phyloP scores from a whole-genome alignment of 768 basidiomycete species.

The Terana coerulea region DNA sequence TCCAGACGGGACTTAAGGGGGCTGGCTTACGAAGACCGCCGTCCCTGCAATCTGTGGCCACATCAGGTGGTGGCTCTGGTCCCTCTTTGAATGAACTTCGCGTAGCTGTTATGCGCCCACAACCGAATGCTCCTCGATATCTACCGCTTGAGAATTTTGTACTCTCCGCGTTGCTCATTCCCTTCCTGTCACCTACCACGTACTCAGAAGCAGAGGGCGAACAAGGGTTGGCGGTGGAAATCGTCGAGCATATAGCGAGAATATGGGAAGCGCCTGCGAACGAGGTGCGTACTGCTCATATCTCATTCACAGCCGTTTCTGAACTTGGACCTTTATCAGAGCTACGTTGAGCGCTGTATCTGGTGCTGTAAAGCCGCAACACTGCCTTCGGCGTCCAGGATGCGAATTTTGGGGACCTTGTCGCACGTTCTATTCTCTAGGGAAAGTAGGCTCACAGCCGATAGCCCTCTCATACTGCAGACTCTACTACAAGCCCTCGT shows the following conservation, averaged over 20 bases:
- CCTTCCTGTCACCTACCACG: constrained; percentile 43
- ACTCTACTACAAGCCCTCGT: constrained; percentile 51
- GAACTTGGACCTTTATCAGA: constrained; percentile 25
- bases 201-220: constrained; percentile 45
- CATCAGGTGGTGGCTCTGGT: constrained; percentile 23
- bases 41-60: constrained; percentile 34
- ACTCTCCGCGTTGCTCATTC: constrained; percentile 52
- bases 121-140: constrained; percentile 23
- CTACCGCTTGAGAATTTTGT: constrained; percentile 60
- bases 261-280: constrained; percentile 50
- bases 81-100: constrained; percentile 46
- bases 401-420: constrained; percentile 48
- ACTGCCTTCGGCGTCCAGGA: constrained; percentile 38
- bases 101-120: constrained; percentile 24
- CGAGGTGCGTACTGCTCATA: constrained; percentile 41
- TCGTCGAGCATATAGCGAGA: constrained; percentile 54
- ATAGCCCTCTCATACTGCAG: constrained; percentile 44
- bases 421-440: constrained; percentile 40
- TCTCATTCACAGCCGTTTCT: background rate
- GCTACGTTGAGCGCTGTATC: constrained; percentile 55
- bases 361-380: constrained; percentile 70
- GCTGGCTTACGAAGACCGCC: constrained; percentile 41
- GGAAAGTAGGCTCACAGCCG: constrained; percentile 39
- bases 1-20: constrained; percentile 24
- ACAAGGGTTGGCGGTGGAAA: constrained; percentile 50